These are phyloP conservation scores for Xylariales sp. DNA, from an alignment of 2,329 filamentous ascomycete genomes.

Conservation along the genomic window DNA sequence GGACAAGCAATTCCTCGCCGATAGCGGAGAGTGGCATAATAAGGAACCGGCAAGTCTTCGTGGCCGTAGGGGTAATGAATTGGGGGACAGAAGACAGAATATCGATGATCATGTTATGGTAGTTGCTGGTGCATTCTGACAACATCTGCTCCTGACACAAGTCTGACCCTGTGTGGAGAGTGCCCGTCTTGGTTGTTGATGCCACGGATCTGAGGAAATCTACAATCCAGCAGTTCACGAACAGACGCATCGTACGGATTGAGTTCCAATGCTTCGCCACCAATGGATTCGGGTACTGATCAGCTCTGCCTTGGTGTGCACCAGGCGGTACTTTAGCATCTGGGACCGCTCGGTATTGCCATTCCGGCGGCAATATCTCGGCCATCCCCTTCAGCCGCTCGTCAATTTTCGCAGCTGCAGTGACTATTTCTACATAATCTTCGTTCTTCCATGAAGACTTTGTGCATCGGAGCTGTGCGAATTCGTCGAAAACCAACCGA, in stretches of 20 bases:
- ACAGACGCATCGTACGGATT: background rate
- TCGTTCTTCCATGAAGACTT: background rate
- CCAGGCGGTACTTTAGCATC: background rate
- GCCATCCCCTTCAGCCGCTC: background rate
- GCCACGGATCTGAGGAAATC: too few species aligned
- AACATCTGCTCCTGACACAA: background rate
- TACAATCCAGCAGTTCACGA: background rate
- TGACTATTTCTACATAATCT: background rate
- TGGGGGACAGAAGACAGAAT: background rate
- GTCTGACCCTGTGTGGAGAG: background rate
- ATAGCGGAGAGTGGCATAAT: background rate
- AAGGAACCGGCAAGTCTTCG: too few species aligned
- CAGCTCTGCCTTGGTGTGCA: background rate
- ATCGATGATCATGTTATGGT: background rate
- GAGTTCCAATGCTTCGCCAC: background rate
- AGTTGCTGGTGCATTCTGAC: background rate
- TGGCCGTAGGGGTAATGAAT: background rate
- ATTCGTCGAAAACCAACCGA: background rate
- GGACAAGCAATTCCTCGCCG: background rate
- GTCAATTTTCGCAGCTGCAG: background rate
- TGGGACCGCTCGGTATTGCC: background rate
- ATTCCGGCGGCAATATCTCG: background rate
- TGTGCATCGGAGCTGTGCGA: background rate
- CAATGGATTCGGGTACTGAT: background rate
- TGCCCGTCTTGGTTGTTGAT: background rate